Conservation (phyloP, 2,329 filamentous ascomycete species). For the Alternaria incomplexa region DNA sequence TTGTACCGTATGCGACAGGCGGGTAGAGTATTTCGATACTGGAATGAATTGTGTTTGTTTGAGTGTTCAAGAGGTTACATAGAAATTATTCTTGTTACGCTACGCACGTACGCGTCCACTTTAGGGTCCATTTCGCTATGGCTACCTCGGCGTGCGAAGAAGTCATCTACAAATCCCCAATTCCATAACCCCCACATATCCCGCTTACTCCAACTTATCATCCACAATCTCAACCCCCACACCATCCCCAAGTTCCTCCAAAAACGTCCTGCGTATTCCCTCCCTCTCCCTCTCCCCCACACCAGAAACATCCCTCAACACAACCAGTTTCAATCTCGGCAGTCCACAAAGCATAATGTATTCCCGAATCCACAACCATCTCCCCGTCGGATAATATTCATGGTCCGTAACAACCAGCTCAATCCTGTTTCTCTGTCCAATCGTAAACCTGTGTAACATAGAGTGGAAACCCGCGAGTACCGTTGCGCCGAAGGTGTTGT, state of each 20-base stretch:
- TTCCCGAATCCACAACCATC: background rate
- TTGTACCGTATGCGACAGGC: rapidly evolving
- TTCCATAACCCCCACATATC: background rate
- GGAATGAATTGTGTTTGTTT: rapidly evolving
- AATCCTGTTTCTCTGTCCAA: background rate
- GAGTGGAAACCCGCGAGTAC: background rate
- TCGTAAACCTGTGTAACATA: background rate
- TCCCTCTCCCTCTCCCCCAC: background rate
- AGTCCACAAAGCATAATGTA: background rate
- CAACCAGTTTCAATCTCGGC: background rate
- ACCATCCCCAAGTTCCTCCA: background rate
- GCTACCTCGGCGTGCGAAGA: too few species aligned
- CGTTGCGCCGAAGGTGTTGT: background rate
- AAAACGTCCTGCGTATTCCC: background rate
- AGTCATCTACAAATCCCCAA: too few species aligned
- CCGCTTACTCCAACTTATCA: background rate
- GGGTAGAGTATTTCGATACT: rapidly evolving
- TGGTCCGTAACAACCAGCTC: background rate
- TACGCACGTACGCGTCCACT: too few species aligned
- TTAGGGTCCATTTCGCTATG: too few species aligned
- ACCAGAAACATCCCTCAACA: background rate
- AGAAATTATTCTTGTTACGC: too few species aligned
- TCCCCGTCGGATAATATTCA: background rate
- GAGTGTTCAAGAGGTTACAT: background rate
- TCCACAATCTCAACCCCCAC: background rate